Evolutionary conservation across 2,329 filamentous ascomycete species (phyloP).

Genomic region (Cadophora sp.): DNA sequence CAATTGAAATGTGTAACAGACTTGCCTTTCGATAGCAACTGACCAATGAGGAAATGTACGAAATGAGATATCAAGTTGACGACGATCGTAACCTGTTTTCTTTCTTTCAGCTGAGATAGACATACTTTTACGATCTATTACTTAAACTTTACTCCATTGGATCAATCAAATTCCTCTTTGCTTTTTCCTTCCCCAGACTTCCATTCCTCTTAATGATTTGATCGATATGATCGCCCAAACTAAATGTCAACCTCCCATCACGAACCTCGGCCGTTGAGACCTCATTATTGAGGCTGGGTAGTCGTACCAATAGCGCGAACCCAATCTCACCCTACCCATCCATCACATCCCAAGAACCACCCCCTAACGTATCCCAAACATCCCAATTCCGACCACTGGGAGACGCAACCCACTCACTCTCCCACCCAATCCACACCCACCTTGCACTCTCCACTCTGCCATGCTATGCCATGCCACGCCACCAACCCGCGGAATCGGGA

Average conservation of each 20-base stretch:
- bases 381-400: constrained; percentile 7
- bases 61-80: constrained; percentile 2
- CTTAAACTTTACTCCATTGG: too few relatives aligned
- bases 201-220: background rate
- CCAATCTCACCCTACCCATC: background rate
- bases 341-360: too few relatives aligned
- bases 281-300: background rate
- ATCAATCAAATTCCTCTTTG: too few relatives aligned
- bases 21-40: background rate
- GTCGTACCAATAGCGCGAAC: background rate
- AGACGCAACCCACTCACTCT: too few relatives aligned
- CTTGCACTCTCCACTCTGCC: too few relatives aligned
- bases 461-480: background rate
- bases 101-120: background rate
- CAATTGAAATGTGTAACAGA: too few relatives aligned
- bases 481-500: constrained; percentile 35
- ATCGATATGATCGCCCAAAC: background rate
- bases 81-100: constrained; percentile 1
- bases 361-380: background rate
- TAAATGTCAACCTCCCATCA: too few relatives aligned
- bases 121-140: too few relatives aligned
- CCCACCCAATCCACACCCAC: too few relatives aligned
- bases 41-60: background rate
- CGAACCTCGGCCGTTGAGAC: too few relatives aligned
- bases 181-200: too few relatives aligned